Evolutionary conservation across 805 yeast genomes (phyloP).

Genomic region (Phaffomyces thermotolerans): DNA sequence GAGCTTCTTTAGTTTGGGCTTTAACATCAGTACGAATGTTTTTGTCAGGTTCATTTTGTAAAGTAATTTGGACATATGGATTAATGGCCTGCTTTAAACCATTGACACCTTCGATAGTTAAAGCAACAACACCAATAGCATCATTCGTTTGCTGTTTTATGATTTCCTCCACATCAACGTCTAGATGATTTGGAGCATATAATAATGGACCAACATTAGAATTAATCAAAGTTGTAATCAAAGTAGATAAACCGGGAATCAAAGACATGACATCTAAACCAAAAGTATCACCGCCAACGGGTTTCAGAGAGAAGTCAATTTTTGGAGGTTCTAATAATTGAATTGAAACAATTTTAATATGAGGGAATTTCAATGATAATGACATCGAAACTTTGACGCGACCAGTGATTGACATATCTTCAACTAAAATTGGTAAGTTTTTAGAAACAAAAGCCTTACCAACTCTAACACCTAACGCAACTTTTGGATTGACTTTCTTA

Average conservation of each 20-base stretch:
- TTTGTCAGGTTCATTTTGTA: conserved; percentile 38
- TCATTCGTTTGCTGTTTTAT: conserved; percentile 58
- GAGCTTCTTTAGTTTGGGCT: conserved; percentile 47
- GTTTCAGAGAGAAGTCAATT: conserved; percentile 74
- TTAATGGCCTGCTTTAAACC: conserved; percentile 45
- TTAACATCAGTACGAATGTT: conserved; percentile 48
- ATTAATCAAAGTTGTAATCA: conserved; percentile 65
- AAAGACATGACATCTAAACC: conserved; percentile 81
- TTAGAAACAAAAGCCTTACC: conserved; percentile 79
- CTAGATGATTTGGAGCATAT: conserved; percentile 76
- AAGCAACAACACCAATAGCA: conserved; percentile 62
- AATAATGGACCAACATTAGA: conserved; percentile 68
- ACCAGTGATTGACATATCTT: conserved; percentile 72
- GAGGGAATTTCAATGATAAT: conserved; percentile 66
- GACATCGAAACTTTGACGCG: conserved; percentile 57
- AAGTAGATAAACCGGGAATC: conserved; percentile 69
- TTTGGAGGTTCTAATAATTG: conserved; percentile 72
- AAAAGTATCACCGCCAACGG: conserved; percentile 84
- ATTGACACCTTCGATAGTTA: conserved; percentile 49
- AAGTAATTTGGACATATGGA: conserved; percentile 48
- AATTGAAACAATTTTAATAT: conserved; percentile 62
- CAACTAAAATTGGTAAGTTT: conserved; percentile 69
- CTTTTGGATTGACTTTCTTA: conserved; percentile 70
- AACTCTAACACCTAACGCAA: conserved; percentile 70
- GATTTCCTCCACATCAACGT: conserved; percentile 65